phyloP scores from a whole-genome alignment of 768 basidiomycete genomes.

The Leccinum subgranulosum region DNA sequence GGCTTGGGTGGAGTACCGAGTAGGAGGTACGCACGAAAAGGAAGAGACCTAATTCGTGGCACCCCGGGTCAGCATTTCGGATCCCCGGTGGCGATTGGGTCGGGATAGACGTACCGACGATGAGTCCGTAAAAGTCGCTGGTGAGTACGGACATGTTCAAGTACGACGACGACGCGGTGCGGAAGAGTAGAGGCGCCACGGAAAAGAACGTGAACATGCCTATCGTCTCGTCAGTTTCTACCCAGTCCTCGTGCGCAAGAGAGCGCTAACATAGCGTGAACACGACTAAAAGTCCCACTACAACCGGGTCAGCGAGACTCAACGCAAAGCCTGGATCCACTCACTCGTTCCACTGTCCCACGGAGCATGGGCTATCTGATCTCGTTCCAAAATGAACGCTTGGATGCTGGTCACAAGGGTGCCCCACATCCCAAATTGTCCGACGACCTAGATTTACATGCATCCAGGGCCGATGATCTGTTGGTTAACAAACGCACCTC shows the following conservation, averaged over 20 bases:
- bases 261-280: slow-evolving; percentile 38
- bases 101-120: slow-evolving; percentile 49
- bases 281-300: slow-evolving; percentile 47
- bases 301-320: slow-evolving; percentile 32
- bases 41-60: slow-evolving; percentile 38
- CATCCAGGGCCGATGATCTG: not conserved
- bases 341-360: slow-evolving; percentile 72
- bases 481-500: slow-evolving; percentile 42
- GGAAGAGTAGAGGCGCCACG: slow-evolving; percentile 76
- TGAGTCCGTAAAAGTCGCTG: slow-evolving; percentile 82
- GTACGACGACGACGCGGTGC: slow-evolving; percentile 81
- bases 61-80: slow-evolving; percentile 1
- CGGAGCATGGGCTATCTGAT: slow-evolving; percentile 53
- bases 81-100: not conserved
- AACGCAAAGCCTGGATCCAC: slow-evolving; percentile 23
- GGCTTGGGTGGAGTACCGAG: not conserved
- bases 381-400: slow-evolving; percentile 68
- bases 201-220: slow-evolving; percentile 84
- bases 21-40: slow-evolving; percentile 41
- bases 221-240: slow-evolving; percentile 16
- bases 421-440: slow-evolving; percentile 83
- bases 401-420: slow-evolving; percentile 74
- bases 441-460: slow-evolving; percentile 53
- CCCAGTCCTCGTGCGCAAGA: not conserved
- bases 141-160: slow-evolving; percentile 84